Percentiles rank a stretch among this genome's conserved stretches.
Conservation (phyloP, 345 rosid species). For the Limnanthes douglasii region DNA sequence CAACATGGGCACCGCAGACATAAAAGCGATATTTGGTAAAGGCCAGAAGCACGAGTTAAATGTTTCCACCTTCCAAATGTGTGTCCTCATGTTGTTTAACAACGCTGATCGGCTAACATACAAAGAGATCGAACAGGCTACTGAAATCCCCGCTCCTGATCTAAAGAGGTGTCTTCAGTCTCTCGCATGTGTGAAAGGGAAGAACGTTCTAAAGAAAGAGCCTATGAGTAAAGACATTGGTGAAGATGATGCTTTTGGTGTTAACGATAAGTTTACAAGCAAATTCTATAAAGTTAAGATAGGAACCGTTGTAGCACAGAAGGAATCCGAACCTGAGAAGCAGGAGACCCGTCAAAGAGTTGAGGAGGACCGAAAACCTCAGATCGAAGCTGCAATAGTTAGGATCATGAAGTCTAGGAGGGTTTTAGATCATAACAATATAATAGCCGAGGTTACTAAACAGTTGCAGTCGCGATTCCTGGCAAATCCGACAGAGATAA, state of each 20-base stretch:
- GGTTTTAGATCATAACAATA: conserved; percentile 87
- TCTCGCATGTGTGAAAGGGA: conserved; percentile 82
- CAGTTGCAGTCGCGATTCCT: conserved; percentile 92
- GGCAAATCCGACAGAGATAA: conserved; percentile 90
- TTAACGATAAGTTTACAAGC: conserved; percentile 85
- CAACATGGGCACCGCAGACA: conserved; percentile 75
- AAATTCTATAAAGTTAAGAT: conserved; percentile 96
- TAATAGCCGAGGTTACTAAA: conserved; percentile 87
- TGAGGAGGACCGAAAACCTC: conserved; percentile 97
- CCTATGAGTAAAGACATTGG: conserved; percentile 96
- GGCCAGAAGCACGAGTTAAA: conserved; percentile 80
- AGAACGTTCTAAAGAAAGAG: conserved; percentile 87
- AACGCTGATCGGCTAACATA: conserved; percentile 48
- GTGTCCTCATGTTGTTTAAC: conserved; percentile 66
- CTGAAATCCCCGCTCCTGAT: conserved; percentile 77
- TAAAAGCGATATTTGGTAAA: conserved; percentile 59
- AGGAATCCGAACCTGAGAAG: conserved; percentile 95
- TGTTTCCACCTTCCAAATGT: conserved; percentile 77
- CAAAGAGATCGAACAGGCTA: conserved; percentile 85
- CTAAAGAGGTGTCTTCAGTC: conserved; percentile 91
- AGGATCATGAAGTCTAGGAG: conserved; percentile 98
- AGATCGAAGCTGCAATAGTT: conserved; percentile 96
- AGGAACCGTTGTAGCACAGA: conserved; percentile 96
- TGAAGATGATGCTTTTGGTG: conserved; percentile 69
- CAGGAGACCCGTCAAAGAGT: conserved; percentile 97